Conservation (phyloP, 164 flowering plant species). For the Tinospora cordifolia region DNA sequence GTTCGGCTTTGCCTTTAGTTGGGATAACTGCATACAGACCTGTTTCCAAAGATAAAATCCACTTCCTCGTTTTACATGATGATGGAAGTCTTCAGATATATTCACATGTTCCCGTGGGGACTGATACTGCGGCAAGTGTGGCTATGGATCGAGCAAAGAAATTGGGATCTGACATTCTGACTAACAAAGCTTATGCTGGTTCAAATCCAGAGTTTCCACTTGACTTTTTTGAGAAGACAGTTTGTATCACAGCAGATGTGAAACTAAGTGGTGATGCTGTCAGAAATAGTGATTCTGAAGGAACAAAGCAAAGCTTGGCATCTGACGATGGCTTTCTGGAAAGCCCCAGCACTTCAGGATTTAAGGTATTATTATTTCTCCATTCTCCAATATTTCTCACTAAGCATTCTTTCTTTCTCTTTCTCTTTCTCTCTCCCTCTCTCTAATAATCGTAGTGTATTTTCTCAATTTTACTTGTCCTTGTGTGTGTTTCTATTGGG, state of each 20-base stretch:
- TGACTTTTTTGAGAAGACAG: constrained; percentile 94
- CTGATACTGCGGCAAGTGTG: constrained; percentile 40
- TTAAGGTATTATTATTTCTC: constrained; percentile 53
- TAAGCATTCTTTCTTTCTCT: not conserved
- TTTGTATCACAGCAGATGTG: constrained; percentile 90
- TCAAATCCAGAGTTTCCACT: constrained; percentile 92
- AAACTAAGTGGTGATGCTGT: constrained; percentile 88
- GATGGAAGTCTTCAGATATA: constrained; percentile 99
- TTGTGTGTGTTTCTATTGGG: no score
- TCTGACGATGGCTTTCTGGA: constrained; percentile 95
- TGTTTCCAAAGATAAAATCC: constrained; percentile 80
- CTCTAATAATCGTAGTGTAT: not conserved
- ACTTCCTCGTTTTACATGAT: constrained; percentile 83
- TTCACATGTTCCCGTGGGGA: constrained; percentile 56
- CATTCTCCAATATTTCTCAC: not conserved
- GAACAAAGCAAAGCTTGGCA: constrained; percentile 80
- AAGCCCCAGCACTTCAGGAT: constrained; percentile 72
- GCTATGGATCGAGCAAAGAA: constrained; percentile 77
- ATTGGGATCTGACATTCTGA: constrained; percentile 77
- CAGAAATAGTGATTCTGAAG: constrained; percentile 89
- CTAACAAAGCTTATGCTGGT: constrained; percentile 66
- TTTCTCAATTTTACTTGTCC: not conserved
- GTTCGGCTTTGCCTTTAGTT: constrained; percentile 71
- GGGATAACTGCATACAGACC: constrained; percentile 92
- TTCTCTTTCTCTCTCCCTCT: not conserved